These are phyloP conservation scores for Gossypium anomalum DNA, from an alignment of 345 rosid species.

Conservation along the genomic window DNA sequence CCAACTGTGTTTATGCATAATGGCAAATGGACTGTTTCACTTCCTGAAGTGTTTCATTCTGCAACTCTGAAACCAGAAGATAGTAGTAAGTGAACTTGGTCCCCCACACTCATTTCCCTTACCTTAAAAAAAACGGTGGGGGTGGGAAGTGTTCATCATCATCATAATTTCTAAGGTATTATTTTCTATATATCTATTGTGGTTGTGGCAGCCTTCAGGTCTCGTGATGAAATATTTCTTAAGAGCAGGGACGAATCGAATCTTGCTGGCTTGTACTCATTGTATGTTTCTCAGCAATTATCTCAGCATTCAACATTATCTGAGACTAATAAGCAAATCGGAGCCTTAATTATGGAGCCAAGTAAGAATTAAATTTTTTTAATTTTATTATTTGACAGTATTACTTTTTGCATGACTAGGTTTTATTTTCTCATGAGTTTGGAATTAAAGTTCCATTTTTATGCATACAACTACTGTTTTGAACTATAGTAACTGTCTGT, in stretches of 20 bases:
- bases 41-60: conserved; percentile 50
- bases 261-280: conserved; percentile 56
- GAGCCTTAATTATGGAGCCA: conserved; percentile 93
- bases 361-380: conserved; percentile 38
- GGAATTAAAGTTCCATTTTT: neutral
- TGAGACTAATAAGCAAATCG: conserved; percentile 37
- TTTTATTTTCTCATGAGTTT: neutral
- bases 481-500: neutral
- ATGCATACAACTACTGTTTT: neutral
- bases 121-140: neutral
- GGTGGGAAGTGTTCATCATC: neutral
- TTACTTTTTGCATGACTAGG: neutral
- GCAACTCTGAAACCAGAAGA: conserved; percentile 23
- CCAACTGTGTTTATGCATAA: conserved; percentile 69
- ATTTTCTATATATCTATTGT: conserved; percentile 19
- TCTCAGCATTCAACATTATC: conserved; percentile 28
- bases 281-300: conserved; percentile 55
- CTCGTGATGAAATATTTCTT: conserved; percentile 61
- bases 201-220: conserved; percentile 50
- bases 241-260: conserved; percentile 56
- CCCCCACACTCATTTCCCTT: neutral
- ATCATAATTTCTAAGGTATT: conserved; percentile 5
- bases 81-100: conserved; percentile 37
- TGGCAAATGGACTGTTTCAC: conserved; percentile 56
- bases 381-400: neutral